Evolutionary conservation across 352 stramenopile species (phyloP).

Genomic region (Phytophthora tentaculata): DNA sequence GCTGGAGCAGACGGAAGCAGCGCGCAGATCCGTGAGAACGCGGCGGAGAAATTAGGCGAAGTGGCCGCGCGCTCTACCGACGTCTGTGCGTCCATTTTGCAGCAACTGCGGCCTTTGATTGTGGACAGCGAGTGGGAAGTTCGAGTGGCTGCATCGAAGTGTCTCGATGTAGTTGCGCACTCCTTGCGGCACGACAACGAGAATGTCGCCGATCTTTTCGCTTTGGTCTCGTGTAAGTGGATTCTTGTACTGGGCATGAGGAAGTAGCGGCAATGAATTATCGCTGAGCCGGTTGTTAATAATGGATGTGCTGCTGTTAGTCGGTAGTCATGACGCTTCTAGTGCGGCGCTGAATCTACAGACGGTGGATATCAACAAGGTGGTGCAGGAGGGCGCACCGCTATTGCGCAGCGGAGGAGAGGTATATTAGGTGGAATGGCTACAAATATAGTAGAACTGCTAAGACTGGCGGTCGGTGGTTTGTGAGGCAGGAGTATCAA

Average conservation of each 20-base stretch:
- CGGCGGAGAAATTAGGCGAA: constrained; percentile 74
- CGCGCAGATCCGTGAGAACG: constrained; percentile 69
- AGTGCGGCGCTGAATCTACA: constrained; percentile 54
- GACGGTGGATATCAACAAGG: constrained; percentile 58
- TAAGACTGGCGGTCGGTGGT: background rate
- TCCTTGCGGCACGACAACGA: constrained; percentile 36
- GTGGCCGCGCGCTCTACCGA: constrained; percentile 53
- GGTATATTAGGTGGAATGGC: constrained; percentile 37
- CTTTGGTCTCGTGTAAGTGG: constrained; percentile 49
- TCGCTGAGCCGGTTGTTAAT: constrained; percentile 1
- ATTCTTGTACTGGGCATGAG: background rate
- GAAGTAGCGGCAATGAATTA: background rate
- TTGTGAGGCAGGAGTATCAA: constrained; percentile 64
- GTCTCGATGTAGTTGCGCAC: constrained; percentile 60
- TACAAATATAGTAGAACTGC: background rate
- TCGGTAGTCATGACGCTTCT: constrained; percentile 50
- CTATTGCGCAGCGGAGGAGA: constrained; percentile 80
- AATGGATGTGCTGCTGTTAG: constrained; percentile 32
- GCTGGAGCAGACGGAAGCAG: constrained; percentile 64
- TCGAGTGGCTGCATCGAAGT: constrained; percentile 72
- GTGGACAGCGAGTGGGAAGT: constrained; percentile 71
- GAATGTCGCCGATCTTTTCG: constrained; percentile 52
- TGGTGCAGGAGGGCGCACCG: constrained; percentile 69
- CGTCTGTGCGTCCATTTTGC: constrained; percentile 60
- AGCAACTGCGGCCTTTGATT: constrained; percentile 62